phyloP scores from a whole-genome alignment of 495 filamentous ascomycete genomes.

The Xylaria curta region DNA sequence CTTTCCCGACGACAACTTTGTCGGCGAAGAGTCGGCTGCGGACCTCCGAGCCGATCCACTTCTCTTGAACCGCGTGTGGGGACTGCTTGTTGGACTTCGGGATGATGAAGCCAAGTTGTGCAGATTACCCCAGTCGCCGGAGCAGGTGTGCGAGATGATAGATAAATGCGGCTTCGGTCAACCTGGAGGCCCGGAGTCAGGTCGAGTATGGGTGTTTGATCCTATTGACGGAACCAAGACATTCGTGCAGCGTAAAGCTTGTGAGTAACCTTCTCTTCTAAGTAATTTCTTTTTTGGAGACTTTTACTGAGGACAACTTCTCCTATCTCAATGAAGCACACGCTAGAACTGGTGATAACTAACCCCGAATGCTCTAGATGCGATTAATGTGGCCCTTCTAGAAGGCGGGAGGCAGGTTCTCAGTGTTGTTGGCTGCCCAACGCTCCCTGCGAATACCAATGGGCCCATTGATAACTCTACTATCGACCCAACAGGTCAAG shows the following conservation, averaged over 20 bases:
- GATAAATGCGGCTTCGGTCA: constrained; percentile 62
- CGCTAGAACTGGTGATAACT: neutral
- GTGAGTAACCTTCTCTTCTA: neutral
- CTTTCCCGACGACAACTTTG: constrained; percentile 65
- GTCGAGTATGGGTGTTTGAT: constrained; percentile 69
- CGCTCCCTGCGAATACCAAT: constrained; percentile 53
- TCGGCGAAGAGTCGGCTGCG: constrained; percentile 67
- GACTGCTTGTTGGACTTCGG: constrained; percentile 48
- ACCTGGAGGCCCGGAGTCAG: constrained; percentile 42
- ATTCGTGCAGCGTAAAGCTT: constrained; percentile 68
- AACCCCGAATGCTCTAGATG: constrained; percentile 36
- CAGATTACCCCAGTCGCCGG: constrained; percentile 51
- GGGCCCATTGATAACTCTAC: constrained; percentile 45
- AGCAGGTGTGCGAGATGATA: constrained; percentile 67
- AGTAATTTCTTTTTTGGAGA: neutral
- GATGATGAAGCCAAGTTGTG: constrained; percentile 39
- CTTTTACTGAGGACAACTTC: neutral
- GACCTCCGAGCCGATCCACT: constrained; percentile 56
- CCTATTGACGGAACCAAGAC: constrained; percentile 76
- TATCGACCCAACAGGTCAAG: constrained; percentile 58
- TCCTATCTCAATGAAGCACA: neutral
- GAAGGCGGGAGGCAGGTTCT: constrained; percentile 46
- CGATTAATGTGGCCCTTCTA: constrained; percentile 54
- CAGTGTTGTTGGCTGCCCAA: constrained; percentile 62
- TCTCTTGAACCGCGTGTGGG: constrained; percentile 61